Conservation (phyloP, 2,329 filamentous ascomycete genomes). For the Coniochaeta sp. region DNA sequence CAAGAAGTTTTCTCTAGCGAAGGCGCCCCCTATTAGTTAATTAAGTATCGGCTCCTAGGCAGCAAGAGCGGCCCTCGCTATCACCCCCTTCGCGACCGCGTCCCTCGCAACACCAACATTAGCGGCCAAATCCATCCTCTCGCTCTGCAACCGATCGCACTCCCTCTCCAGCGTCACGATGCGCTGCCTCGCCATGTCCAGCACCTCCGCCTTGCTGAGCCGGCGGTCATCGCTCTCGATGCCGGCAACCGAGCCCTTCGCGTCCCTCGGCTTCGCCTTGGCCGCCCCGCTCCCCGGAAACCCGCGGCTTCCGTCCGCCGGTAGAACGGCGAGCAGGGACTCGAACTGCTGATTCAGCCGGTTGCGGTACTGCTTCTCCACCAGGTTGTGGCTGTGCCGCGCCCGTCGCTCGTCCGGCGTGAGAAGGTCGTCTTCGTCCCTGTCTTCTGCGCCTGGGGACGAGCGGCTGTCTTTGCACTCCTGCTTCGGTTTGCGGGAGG, state of each 20-base stretch:
- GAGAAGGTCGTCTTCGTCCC: conserved; percentile 8
- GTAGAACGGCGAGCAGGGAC: conserved; percentile 31
- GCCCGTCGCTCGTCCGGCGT: conserved; percentile 22
- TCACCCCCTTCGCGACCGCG: neutral
- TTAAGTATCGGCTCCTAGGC: neutral
- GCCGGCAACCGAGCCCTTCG: conserved; percentile 7
- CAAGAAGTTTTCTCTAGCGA: no score
- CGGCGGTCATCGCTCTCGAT: conserved; percentile 14
- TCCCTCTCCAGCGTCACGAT: conserved; percentile 32
- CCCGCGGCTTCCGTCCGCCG: conserved; percentile 19
- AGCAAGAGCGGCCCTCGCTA: neutral
- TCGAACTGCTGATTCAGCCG: conserved; percentile 38
- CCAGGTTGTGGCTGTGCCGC: conserved; percentile 34
- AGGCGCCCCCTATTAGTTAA: no score
- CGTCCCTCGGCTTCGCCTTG: conserved; percentile 11
- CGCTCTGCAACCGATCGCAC: conserved; percentile 25
- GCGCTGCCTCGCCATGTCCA: conserved; percentile 34
- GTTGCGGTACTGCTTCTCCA: conserved; percentile 41
- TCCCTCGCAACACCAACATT: conserved; percentile 13
- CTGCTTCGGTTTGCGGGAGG: conserved; percentile 10
- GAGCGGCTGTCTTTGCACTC: neutral
- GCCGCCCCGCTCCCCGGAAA: conserved; percentile 15
- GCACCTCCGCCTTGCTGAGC: conserved; percentile 35
- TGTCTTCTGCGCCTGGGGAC: neutral
- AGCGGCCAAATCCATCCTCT: conserved; percentile 24